phyloP scores from a whole-genome alignment of 495 filamentous ascomycete genomes.

The Penicillium cinerascens region DNA sequence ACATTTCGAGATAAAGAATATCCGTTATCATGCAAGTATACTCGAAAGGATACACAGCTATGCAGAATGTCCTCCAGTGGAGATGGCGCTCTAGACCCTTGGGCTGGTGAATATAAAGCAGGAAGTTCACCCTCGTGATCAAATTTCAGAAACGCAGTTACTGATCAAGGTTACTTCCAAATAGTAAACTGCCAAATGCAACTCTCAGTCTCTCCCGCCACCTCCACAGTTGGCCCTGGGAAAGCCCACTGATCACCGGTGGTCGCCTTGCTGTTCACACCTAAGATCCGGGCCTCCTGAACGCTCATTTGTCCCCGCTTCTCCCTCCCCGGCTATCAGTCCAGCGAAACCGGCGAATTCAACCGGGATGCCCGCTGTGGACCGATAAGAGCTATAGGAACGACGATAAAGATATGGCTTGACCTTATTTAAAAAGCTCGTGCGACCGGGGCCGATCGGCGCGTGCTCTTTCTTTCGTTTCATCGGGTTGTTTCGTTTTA shows the following conservation, averaged over 20 bases:
- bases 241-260: background rate
- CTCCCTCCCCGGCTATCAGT: slow-evolving; percentile 9
- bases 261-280: background rate
- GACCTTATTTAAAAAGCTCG: background rate
- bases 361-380: slow-evolving; percentile 1
- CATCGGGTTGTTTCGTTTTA: background rate
- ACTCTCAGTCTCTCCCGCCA: background rate
- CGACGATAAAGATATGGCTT: slow-evolving; percentile 5
- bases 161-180: background rate
- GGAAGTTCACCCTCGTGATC: background rate
- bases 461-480: background rate
- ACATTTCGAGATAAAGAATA: too few species aligned
- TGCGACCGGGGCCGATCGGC: background rate
- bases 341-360: slow-evolving; percentile 18
- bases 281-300: background rate
- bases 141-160: background rate
- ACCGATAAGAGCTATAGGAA: slow-evolving; percentile 18
- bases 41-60: too few species aligned
- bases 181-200: background rate
- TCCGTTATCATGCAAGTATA: too few species aligned
- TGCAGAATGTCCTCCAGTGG: background rate
- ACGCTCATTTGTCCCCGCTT: slow-evolving; percentile 14
- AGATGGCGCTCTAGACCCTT: background rate
- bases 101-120: background rate
- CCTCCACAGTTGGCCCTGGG: background rate